These are phyloP conservation scores for Peterozyma toletana DNA, from an alignment of 805 yeast species.

Conservation along the genomic window DNA sequence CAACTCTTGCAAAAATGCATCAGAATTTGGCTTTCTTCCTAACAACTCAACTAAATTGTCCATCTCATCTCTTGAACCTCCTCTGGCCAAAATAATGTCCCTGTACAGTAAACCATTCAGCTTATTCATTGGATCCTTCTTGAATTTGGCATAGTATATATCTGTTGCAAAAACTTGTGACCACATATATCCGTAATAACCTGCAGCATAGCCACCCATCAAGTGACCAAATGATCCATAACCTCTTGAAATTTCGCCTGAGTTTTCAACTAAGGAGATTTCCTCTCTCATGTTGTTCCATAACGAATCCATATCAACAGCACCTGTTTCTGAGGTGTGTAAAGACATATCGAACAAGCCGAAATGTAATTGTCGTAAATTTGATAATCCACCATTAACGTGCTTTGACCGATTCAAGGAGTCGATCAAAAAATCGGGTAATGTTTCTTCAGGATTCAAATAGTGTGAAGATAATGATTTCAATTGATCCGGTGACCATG, in stretches of 20 bases:
- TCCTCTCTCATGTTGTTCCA: conserved; percentile 68
- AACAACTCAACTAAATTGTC: conserved; percentile 57
- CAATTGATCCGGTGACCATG: conserved; percentile 66
- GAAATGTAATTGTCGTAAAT: conserved; percentile 71
- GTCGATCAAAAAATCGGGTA: conserved; percentile 49
- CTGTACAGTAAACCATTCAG: conserved; percentile 60
- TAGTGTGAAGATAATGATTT: conserved; percentile 60
- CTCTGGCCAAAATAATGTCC: conserved; percentile 59
- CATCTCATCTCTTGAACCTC: conserved; percentile 67
- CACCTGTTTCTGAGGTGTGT: conserved; percentile 41
- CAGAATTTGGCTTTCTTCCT: conserved; percentile 70
- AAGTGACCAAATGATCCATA: conserved; percentile 76
- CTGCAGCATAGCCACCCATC: conserved; percentile 80
- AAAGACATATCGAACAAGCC: conserved; percentile 71
- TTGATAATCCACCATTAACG: conserved; percentile 68
- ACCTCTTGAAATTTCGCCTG: conserved; percentile 52
- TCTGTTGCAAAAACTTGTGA: conserved; percentile 83
- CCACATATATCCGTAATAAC: conserved; percentile 83
- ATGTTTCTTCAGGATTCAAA: conserved; percentile 41
- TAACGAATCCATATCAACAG: conserved; percentile 40
- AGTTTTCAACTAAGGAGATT: conserved; percentile 51
- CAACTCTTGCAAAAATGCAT: conserved; percentile 66
- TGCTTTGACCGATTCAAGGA: conserved; percentile 59
- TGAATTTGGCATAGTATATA: conserved; percentile 67
- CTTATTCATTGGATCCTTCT: conserved; percentile 57